Evolutionary conservation across 192 early-diverging fungal genomes (phyloP), one percentile per base, ranked within the genome.

Genomic region (Entrophospora sp.): DNA sequence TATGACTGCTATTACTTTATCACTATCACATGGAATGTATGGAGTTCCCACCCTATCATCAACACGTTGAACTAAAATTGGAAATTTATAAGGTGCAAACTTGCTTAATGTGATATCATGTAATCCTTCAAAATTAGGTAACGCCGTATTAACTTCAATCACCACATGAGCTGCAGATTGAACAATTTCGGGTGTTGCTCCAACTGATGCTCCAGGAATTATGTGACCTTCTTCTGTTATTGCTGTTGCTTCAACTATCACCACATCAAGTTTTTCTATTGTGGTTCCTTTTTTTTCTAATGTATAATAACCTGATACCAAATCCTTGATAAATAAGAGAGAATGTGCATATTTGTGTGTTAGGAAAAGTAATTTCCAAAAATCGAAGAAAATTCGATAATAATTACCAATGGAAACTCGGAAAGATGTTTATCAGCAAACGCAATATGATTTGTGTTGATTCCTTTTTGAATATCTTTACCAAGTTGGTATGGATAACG

Each of bases 351-450:
- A n/a, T n/a, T n/a, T n/a, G n/a, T n/a, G n/a, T n/a, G n/a, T n/a
- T n/a, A n/a, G n/a, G n/a, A n/a, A n/a, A n/a, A 44, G 16, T 10
- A 18, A 43, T 44, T 28, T 61, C 7, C 40, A 42, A n/a, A n/a
- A 42, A 25, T 25, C n/a, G 28, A 13, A 16, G 6, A 13, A 44
- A 4, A 27, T 44, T 59, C 6, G 24, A 42, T 16, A 60, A 28
- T 43, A 60, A 32, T 16, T 44, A 61, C 59, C 34, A 73, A 71
- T 36, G 75, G 75, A 49, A 76, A 76, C 68, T 74, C 69, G 20
- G 75, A 76, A 55, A 76, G 68, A 61, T 76, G 75, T 55, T 76
- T 76, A 48, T 76, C 75, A 34, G 75, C 75, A 71, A 76, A 76
- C 16, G 63, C 55, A 62, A 73, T 76, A 48, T 62, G 69, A 18